Base-by-base conservation (phyloP, 2,329 filamentous ascomycete species). In the Colletotrichum limetticola region DNA sequence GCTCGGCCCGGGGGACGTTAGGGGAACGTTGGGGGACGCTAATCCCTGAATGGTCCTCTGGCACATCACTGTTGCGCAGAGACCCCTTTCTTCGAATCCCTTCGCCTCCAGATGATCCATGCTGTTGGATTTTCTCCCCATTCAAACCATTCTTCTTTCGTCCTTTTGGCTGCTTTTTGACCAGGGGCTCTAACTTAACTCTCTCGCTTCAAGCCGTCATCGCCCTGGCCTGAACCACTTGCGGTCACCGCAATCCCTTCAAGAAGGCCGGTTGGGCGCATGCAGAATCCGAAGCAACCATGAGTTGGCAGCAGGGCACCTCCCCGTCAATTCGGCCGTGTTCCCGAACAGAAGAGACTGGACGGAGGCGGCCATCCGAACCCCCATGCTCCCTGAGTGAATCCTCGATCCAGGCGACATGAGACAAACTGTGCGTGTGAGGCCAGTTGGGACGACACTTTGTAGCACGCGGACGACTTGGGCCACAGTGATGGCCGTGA, bases 341-440 rank as follows among this genome's bases (percentile, higher is more conserved):
- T 14, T 28, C n/a, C 52, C 62, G 68, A 66, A 16, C 14, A 60
- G 14, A 22, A 46, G 19, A 57, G 52, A 63, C 46, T 30, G 37
- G 67, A 42, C 14, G 61, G 24, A 26, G 7, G 9, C 22, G 53
- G 7, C 55, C 68, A 71, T 67, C 68, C 63, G 68, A 67, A 61
- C 60, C 55, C 26, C 57, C 60, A 30, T 56, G 24, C 49, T 42
- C 55, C 59, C 60, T 70, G 66, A 28, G 66, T 46, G 32, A 65
- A 72, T 72, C 60, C 60, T n/a, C 42, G 49, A 9, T 37, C 66
- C 56, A 49, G 19, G 28, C 19, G 9, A 73, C 56, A 58, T 70
- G 66, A 66, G 66, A 71, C 66, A 69, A 59, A 35, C 69, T 53
- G 26, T 42, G 55, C 65, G 46, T 66, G 71, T 28, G 66, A 66